Evolutionary conservation across 805 yeast species (phyloP), one percentile per base, ranked within the genome.

Genomic region (Saccharomycopsis fibuligera): DNA sequence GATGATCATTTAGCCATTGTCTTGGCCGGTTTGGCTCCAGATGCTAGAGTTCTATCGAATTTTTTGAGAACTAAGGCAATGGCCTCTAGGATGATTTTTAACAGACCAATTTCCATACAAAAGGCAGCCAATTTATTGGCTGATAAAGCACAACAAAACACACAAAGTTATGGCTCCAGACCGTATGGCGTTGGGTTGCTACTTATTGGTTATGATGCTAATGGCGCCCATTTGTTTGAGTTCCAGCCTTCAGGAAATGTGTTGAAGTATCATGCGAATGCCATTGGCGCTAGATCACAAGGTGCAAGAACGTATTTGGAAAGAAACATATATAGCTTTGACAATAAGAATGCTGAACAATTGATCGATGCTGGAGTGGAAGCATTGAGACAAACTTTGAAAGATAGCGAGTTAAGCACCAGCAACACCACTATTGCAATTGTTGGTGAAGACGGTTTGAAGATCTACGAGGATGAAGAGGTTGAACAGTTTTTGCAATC

Each of bases 201-300:
- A 51, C 78, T 93, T 42, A 82, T 86, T 14, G 99, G 99, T 17
- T 76, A 79, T 64, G 99, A 93, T 64, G 96, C 86, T 62, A 77
- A 88, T 27, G 99, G 99, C 12, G 85, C 98, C 6, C 99, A 93
- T 66, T 69, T 93, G 54, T 82, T 79, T 65, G 99, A 93, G 70
- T 93, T 93, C 68, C 91, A 86, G 63, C 99, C 99, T 16, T 83
- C 95, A 6, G 99, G 99, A 2, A 82, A 91, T 23, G 93, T 85
- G 21, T 72, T 89, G 59, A 98, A 93, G 66, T 86, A 90, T 63
- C 79, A 76, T 58, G 98, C 96, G 31, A 82, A 96, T 10, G 96
- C 99, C 33, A 88, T 93, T 61, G 99, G 99, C 41, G 98, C 99
- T 8, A 79, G 99, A 63, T 91, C 98, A 2, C 99, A 93, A 68